Base-by-base conservation (phyloP, 345 rosid species). In the Moringa oleifera region DNA sequence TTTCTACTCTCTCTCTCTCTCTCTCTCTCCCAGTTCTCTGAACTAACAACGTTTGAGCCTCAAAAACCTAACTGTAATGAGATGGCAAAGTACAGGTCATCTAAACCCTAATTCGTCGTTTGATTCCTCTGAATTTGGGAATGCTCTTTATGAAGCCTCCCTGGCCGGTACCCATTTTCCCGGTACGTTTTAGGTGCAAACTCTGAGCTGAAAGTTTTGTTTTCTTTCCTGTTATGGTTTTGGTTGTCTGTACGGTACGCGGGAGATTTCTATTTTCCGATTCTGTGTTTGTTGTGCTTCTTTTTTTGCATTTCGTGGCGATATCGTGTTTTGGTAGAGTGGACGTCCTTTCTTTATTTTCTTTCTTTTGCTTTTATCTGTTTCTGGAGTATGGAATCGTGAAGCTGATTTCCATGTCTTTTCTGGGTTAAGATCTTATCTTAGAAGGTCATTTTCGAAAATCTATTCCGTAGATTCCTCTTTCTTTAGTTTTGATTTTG, bases 121-220 rank as follows among this genome's bases (percentile, higher is more conserved):
- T 70, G 61, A 54, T 57, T 66, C 20, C 23, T 64, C 49, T 50
- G 18, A 4, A 45, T 58, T 54, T 15, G 69, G 71, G 13, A 71
- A 73, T 67, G 58, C 70, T 71, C 65, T 76, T 67, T 75, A 79
- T 80, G 92, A 79, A 79, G 84, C 81, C 89, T 62, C 95, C 86
- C 31, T 78, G 85, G 83, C 65, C 11, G 45, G 55, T 54, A 63
- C 59, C 70, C 71, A 25, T 65, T 64, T 60, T 68, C 53, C 72
- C 72, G 87, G 90, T 79, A 67, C 37, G 64, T 19, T 69, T 54
- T 25, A 25, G 21, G 45, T 62, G 58, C 25, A 59, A 71, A 68
- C 53, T 68, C 69, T 17, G 57, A n/a, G 49, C 63, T 69, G 25
- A 19, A 68, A 33, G 50, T 70, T 41, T 56, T 60, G 33, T 71